phyloP scores from a whole-genome alignment of 768 basidiomycete genomes.

The Rhizopogon roseolus region DNA sequence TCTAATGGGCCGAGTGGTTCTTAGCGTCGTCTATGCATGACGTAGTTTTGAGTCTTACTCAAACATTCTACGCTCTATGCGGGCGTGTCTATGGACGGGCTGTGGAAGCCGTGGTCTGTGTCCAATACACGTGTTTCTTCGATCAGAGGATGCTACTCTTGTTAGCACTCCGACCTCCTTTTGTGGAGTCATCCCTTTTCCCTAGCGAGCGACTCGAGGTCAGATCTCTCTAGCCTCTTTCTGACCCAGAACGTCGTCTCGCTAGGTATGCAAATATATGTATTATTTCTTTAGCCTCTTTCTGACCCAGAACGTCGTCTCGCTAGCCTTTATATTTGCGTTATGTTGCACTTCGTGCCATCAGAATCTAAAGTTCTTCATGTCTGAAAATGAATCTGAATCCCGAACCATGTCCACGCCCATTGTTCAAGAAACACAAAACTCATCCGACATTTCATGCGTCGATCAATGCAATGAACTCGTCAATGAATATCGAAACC shows the following conservation, averaged over 20 bases:
- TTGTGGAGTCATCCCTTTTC: neutral
- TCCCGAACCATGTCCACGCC: neutral
- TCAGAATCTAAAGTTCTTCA: neutral
- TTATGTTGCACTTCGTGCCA: neutral
- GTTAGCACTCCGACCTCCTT: neutral
- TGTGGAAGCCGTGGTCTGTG: no score
- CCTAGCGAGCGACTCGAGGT: neutral
- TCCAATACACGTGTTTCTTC: no score
- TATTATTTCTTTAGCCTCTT: no score
- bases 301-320: no score
- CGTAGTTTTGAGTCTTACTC: no score
- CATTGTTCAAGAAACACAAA: no score
- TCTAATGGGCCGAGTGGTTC: no score
- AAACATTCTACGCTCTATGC: no score
- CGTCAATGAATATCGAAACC: neutral
- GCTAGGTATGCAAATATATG: neutral
- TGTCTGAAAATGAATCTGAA: neutral
- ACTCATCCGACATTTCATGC: neutral
- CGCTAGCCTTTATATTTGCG: no score
- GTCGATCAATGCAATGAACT: neutral
- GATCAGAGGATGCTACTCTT: no score
- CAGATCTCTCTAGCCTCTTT: neutral
- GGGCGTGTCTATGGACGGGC: no score
- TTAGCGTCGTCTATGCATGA: no score
- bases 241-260: neutral